These are phyloP conservation scores for Beauveria brongniartii DNA, from an alignment of 2,329 filamentous ascomycete species.

Conservation along the genomic window DNA sequence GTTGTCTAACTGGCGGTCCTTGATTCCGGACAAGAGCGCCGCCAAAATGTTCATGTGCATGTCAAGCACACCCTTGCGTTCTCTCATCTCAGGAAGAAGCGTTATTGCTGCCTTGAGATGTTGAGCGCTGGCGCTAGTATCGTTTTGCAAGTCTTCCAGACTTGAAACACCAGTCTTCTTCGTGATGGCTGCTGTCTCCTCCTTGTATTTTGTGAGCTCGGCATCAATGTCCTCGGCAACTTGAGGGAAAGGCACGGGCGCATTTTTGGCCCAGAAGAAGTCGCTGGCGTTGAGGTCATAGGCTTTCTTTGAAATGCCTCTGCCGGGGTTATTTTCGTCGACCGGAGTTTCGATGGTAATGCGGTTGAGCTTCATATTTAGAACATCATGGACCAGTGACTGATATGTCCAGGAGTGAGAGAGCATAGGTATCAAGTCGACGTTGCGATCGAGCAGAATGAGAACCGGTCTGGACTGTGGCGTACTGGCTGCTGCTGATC, in stretches of 20 bases:
- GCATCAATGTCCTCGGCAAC: slow-evolving; percentile 94
- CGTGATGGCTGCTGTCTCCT: slow-evolving; percentile 88
- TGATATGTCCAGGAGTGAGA: slow-evolving; percentile 83
- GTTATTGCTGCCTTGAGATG: slow-evolving; percentile 96
- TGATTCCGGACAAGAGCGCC: slow-evolving; percentile 68
- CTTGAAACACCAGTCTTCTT: slow-evolving; percentile 90
- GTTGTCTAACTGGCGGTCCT: slow-evolving; percentile 89
- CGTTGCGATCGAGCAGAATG: slow-evolving; percentile 88
- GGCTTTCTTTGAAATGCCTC: slow-evolving; percentile 71
- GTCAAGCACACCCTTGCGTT: slow-evolving; percentile 85
- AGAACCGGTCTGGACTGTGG: slow-evolving; percentile 77
- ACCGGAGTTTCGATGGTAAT: slow-evolving; percentile 83
- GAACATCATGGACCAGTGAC: slow-evolving; percentile 64
- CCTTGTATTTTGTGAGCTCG: slow-evolving; percentile 89
- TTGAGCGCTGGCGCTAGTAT: slow-evolving; percentile 80
- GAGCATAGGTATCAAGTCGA: slow-evolving; percentile 96
- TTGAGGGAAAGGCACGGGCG: slow-evolving; percentile 82
- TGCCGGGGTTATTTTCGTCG: slow-evolving; percentile 68
- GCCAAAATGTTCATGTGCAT: slow-evolving; percentile 99
- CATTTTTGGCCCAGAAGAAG: slow-evolving; percentile 96
- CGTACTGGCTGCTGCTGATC: slow-evolving; percentile 51
- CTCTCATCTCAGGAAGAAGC: slow-evolving; percentile 79
- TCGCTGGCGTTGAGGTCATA: slow-evolving; percentile 88
- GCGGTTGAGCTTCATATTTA: slow-evolving; percentile 64
- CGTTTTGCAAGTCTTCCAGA: slow-evolving; percentile 85